Conservation (phyloP, 106 monocot species). For the Apostasia ramifera region DNA sequence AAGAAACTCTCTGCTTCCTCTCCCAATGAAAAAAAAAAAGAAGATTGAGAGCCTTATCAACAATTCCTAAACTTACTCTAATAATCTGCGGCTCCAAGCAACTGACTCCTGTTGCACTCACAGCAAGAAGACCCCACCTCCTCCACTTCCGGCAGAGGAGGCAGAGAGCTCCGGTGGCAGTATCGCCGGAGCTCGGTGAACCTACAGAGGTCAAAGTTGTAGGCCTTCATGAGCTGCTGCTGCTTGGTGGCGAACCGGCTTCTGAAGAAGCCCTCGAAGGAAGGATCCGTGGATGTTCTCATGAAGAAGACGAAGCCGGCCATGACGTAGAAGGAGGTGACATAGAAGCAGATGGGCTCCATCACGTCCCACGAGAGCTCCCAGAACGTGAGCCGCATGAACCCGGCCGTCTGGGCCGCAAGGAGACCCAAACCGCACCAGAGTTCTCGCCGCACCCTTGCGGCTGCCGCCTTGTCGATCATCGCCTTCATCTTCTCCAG, state of each 20-base stretch:
- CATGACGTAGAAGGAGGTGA: slow-evolving; percentile 41
- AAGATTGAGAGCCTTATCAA: too few species aligned
- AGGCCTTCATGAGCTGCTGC: slow-evolving; percentile 23
- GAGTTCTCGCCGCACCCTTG: slow-evolving; percentile 20
- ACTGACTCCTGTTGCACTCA: background rate
- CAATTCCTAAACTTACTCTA: too few species aligned
- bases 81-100: background rate
- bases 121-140: background rate
- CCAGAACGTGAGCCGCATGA: slow-evolving; percentile 63
- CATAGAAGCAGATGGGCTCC: slow-evolving; percentile 62
- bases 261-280: slow-evolving; percentile 39
- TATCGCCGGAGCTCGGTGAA: slow-evolving; percentile 18
- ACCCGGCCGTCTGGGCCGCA: slow-evolving; percentile 31
- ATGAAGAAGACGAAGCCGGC: slow-evolving; percentile 43
- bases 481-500: slow-evolving; percentile 33
- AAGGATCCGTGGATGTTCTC: slow-evolving; percentile 33
- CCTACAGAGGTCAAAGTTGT: slow-evolving; percentile 14
- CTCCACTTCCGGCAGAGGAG: background rate
- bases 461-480: slow-evolving; percentile 33
- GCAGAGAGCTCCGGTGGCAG: background rate
- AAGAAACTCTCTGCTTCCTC: background rate
- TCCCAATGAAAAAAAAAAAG: background rate
- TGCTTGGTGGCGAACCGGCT: slow-evolving; percentile 27
- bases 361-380: slow-evolving; percentile 63
- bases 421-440: slow-evolving; percentile 36